Base-by-base conservation (phyloP, 345 rosid species). In the Arabis hirsuta region DNA sequence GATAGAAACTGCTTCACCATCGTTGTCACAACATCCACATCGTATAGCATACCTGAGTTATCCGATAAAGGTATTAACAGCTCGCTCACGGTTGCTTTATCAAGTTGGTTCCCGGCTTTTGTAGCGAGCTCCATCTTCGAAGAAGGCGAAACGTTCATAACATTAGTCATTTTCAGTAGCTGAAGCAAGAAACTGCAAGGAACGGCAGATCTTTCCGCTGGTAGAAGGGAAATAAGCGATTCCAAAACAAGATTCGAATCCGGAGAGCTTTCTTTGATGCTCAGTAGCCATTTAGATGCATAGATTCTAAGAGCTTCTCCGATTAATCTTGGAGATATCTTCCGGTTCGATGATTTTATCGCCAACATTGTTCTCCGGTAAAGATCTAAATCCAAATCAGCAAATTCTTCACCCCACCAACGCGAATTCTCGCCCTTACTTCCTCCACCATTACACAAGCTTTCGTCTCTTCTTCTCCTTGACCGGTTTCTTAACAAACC, bases 341-440 rank as follows among this genome's bases (percentile, higher is more conserved):
- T 84, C n/a, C 86, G 89, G 22, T 88, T 84, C 7, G 97, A 90
- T 71, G 80, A 72, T 46, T 83, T 87, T 31, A 94, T 79, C 12
- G 88, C 93, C 29, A 85, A 60, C 92, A 91, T 85, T 53, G 86
- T 85, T 79, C 96, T 88, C 84, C 84, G 80, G 74, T 91, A 94
- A 19, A 91, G 81, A 77, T 91, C 96, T 47, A 94, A 83, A 54
- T 88, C 73, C 76, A 94, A 81, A 59, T 91, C 98, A 53, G 96
- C 97, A 60, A 94, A 79, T 57, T 88, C 97, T 71, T 94, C 96
- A 19, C 89, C 98, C 98, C 98, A 94, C 97, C 97, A 94, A 9
- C 89, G 83, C 39, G 10, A 12, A 73, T 50, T 70, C 72, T 86
- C 62, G 42, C 79, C 80, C 82, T 80, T 72, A 58, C 81, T 77